phyloP scores from a whole-genome alignment of 2,329 filamentous ascomycete genomes.

The Gliomastix tumulicola region DNA sequence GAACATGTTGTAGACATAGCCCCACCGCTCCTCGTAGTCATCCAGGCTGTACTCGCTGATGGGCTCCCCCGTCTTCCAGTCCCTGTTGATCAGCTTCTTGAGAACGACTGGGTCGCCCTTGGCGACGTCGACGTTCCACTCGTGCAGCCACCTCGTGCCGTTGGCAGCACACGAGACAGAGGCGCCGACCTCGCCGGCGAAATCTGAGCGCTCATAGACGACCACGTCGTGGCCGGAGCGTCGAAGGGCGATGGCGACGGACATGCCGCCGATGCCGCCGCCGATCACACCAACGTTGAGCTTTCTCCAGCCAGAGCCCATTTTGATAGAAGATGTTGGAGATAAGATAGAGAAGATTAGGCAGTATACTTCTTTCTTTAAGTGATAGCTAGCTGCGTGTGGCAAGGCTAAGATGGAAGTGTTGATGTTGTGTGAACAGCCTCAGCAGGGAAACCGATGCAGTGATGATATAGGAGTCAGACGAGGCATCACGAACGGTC shows the following conservation, averaged over 20 bases:
- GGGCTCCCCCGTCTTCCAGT: slow-evolving; percentile 63
- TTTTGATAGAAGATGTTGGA: no score
- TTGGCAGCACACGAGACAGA: slow-evolving; percentile 64
- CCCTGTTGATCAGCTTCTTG: slow-evolving; percentile 59
- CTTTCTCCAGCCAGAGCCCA: no score
- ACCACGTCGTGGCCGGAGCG: slow-evolving; percentile 42
- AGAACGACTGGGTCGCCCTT: slow-evolving; percentile 61
- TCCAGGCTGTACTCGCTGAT: slow-evolving; percentile 56
- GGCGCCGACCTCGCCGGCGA: slow-evolving; percentile 60
- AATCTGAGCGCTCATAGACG: slow-evolving; percentile 61
- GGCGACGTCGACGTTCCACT: slow-evolving; percentile 58
- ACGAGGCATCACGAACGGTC: no score
- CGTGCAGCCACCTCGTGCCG: slow-evolving; percentile 61
- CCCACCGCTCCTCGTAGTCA: slow-evolving; percentile 61
- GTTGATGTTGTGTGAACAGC: no score
- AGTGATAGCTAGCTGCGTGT: no score
- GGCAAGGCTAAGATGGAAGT: no score
- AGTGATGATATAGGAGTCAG: no score
- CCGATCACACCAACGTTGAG: slow-evolving; percentile 37
- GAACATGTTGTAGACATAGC: slow-evolving; percentile 62
- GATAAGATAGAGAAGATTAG: no score
- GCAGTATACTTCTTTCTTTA: no score
- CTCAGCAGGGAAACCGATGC: no score
- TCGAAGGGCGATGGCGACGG: slow-evolving; percentile 36
- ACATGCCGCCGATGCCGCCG: slow-evolving; percentile 41